A percentile compares a stretch with the other conserved stretches of the same genome.
Evolutionary conservation across 352 stramenopile species (phyloP).

Genomic region (Thraustotheca clavata): DNA sequence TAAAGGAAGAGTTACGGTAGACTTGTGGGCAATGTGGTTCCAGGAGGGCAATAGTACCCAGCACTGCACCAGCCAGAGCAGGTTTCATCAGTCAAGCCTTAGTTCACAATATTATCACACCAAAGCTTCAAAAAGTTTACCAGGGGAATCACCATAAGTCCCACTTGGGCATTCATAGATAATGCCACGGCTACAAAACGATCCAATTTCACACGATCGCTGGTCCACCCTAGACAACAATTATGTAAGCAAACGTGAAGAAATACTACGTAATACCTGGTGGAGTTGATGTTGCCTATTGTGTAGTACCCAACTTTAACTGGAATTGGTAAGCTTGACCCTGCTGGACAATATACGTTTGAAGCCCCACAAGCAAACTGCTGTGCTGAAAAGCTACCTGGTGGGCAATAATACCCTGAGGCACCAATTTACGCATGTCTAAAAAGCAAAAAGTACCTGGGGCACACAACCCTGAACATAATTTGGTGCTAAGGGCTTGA

Average conservation of each 20-base stretch:
- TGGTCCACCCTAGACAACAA: constrained; percentile 22
- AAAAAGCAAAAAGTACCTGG: constrained; percentile 22
- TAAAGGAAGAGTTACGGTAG: not conserved
- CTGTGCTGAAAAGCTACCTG: not conserved
- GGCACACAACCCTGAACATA: constrained; percentile 23
- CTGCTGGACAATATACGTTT: constrained; percentile 19
- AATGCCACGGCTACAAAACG: constrained; percentile 57
- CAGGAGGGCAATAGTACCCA: constrained; percentile 57
- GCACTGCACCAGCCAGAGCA: constrained; percentile 62
- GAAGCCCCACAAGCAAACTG: not conserved
- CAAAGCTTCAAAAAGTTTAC: constrained; percentile 39
- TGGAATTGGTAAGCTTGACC: not conserved
- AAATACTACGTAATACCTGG: not conserved
- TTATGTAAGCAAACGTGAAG: not conserved
- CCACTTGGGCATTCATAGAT: constrained; percentile 65
- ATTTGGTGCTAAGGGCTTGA: constrained; percentile 5
- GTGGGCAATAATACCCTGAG: constrained; percentile 12
- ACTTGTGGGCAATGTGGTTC: constrained; percentile 23
- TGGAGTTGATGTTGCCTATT: not conserved
- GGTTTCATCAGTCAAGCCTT: constrained; percentile 30
- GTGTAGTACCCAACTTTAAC: constrained; percentile 22
- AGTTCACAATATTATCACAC: not conserved
- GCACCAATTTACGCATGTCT: not conserved
- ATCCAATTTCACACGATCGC: constrained; percentile 48
- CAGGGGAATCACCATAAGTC: constrained; percentile 50